These are phyloP conservation scores for Colletotrichum sidae DNA, from an alignment of 2,329 filamentous ascomycete species.

Conservation along the genomic window DNA sequence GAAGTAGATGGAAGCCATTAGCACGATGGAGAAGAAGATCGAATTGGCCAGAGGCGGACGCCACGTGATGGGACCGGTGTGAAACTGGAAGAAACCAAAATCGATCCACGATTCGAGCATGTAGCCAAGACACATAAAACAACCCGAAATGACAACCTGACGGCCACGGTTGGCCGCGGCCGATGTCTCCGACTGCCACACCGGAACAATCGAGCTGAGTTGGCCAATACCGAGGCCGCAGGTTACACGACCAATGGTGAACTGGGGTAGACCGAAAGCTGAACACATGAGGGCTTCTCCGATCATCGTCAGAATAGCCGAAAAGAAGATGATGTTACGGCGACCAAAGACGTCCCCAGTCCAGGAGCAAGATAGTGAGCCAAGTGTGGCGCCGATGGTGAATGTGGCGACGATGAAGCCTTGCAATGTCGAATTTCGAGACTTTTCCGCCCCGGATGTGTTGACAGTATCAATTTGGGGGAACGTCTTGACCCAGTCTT, in stretches of 20 bases:
- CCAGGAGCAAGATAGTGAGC: slow-evolving; percentile 48
- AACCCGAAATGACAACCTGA: slow-evolving; percentile 49
- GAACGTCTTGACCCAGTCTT: slow-evolving; percentile 50
- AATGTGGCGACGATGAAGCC: slow-evolving; percentile 51
- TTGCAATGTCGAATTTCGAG: slow-evolving; percentile 49
- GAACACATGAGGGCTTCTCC: slow-evolving; percentile 60
- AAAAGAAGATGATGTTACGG: slow-evolving; percentile 60
- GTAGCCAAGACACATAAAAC: slow-evolving; percentile 37
- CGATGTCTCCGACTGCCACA: slow-evolving; percentile 54
- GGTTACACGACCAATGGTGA: slow-evolving; percentile 63
- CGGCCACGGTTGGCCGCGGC: slow-evolving; percentile 55
- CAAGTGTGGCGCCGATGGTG: slow-evolving; percentile 51
- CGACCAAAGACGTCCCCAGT: slow-evolving; percentile 62
- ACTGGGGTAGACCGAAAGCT: slow-evolving; percentile 58
- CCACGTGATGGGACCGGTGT: slow-evolving; percentile 43
- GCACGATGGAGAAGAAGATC: slow-evolving; percentile 45
- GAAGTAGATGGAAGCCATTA: slow-evolving; percentile 48
- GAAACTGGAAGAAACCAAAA: slow-evolving; percentile 52
- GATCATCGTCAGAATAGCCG: slow-evolving; percentile 60
- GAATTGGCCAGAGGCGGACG: slow-evolving; percentile 52
- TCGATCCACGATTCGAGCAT: slow-evolving; percentile 58
- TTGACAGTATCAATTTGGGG: slow-evolving; percentile 52
- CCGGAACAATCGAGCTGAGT: slow-evolving; percentile 53
- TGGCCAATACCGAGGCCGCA: slow-evolving; percentile 59
- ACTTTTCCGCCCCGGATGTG: slow-evolving; percentile 43